phyloP scores from a whole-genome alignment of 352 stramenopile genomes.

The Globisporangium iwayamae region DNA sequence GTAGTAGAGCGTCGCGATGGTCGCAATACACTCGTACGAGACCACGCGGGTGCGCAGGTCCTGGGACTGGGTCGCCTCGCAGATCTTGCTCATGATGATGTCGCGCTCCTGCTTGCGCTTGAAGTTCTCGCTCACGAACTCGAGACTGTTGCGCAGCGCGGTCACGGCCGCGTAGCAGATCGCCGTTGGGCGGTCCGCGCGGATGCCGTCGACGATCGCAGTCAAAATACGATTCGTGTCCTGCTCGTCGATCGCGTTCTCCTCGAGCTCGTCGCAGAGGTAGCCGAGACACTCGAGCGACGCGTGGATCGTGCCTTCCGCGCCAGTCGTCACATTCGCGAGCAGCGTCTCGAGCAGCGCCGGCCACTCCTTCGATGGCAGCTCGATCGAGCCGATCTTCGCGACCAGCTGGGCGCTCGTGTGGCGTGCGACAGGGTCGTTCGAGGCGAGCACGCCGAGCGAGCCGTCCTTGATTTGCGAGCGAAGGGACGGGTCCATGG shows the following conservation, averaged over 20 bases:
- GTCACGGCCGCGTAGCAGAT: conserved; percentile 92
- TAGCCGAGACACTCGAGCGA: conserved; percentile 86
- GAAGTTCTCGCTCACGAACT: conserved; percentile 96
- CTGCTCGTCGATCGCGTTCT: conserved; percentile 65
- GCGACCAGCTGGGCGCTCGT: conserved; percentile 91
- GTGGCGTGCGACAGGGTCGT: conserved; percentile 63
- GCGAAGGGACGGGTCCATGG: conserved; percentile 63
- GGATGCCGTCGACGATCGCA: conserved; percentile 96
- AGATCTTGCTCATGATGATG: conserved; percentile 95
- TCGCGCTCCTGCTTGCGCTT: conserved; percentile 93
- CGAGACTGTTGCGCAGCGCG: conserved; percentile 93
- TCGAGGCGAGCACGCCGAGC: conserved; percentile 58
- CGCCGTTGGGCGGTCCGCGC: conserved; percentile 70
- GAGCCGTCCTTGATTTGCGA: conserved; percentile 77
- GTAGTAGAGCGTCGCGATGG: conserved; percentile 96
- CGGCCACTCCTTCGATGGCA: conserved; percentile 93
- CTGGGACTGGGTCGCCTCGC: conserved; percentile 91
- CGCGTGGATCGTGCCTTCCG: conserved; percentile 90
- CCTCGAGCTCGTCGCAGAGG: conserved; percentile 78
- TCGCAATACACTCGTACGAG: conserved; percentile 95
- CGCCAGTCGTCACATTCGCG: conserved; percentile 87
- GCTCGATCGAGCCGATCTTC: conserved; percentile 93
- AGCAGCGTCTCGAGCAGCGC: conserved; percentile 90
- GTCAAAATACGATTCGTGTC: conserved; percentile 96
- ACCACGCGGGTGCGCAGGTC: conserved; percentile 87